Conservation (phyloP, 164 flowering plant species). For the Malania oleifera region DNA sequence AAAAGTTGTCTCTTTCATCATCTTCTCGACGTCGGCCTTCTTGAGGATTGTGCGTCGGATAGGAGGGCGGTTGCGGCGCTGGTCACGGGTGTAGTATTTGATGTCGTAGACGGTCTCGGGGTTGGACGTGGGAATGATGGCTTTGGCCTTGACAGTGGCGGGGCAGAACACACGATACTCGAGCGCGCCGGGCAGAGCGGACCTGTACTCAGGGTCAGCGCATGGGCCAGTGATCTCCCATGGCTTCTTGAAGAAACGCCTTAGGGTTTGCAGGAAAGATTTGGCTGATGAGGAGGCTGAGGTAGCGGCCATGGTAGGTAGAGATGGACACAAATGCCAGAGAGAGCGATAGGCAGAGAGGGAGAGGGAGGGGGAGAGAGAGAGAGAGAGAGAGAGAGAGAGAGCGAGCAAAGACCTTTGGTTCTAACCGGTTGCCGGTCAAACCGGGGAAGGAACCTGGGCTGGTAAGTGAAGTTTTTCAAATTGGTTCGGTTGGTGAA, state of each 20-base stretch:
- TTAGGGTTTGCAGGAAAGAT: constrained; percentile 53
- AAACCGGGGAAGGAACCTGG: no score
- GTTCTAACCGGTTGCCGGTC: no score
- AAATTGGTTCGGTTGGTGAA: no score
- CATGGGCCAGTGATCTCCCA: constrained; percentile 92
- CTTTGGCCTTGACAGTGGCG: constrained; percentile 38
- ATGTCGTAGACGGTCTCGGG: constrained; percentile 85
- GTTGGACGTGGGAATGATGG: constrained; percentile 55
- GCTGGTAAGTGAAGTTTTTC: no score
- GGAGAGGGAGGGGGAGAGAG: no score
- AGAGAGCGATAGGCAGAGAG: no score
- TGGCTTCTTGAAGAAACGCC: constrained; percentile 65
- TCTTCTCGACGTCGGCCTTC: constrained; percentile 60
- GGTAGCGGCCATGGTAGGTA: constrained; percentile 18
- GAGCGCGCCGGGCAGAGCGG: constrained; percentile 55
- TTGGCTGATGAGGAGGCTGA: constrained; percentile 17
- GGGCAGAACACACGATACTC: constrained; percentile 73
- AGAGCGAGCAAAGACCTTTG: no score
- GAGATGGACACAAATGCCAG: no score
- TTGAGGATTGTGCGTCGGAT: constrained; percentile 51
- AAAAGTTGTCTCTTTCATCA: constrained; percentile 62
- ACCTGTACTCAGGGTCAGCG: constrained; percentile 64
- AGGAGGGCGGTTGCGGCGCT: constrained; percentile 76
- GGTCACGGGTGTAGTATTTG: constrained; percentile 75
- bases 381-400: no score